Evolutionary conservation across 768 basidiomycete genomes (phyloP), one percentile per base, ranked within the genome.

Genomic region (Macrolepiota fuliginosa): DNA sequence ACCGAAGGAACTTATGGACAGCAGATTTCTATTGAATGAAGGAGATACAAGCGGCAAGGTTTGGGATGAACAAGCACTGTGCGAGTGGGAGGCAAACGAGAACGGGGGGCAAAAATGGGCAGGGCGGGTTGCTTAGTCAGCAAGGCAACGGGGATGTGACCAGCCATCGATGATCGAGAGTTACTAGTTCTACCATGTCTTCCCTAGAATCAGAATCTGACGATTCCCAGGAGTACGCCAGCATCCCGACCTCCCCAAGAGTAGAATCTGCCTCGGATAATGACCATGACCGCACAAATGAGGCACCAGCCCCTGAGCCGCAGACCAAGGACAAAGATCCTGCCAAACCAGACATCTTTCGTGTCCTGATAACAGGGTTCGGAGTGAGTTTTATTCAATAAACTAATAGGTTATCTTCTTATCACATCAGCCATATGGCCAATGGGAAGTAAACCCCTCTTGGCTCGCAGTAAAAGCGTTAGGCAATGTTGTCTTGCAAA

Each of bases 401-500:
- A 12, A 24, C 42, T 6, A 11, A 11, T 17, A 39, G 49, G 66
- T 67, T 70, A 32, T 55, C 42, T 50, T 35, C 56, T 54, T 52
- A 62, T 50, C 64, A 68, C 63, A 54, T 63, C 67, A 87, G 84
- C 85, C 87, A 27, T 87, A 85, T 70, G 71, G 77, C 54, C 80
- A 82, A 19, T 82, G 81, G 66, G 67, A 74, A 54, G 78, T 79
- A 58, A 90, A 90, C 67, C 89, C 89, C 1, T 90, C 89, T 22
- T 90, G 89, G 89, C 77, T 87, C 6, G 88, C 88, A 36, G 87
- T 86, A 11, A 75, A 81, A 63, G 78, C 84, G 10, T 76, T 91
- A 22, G 85, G 89, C 66, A 83, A 89, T 69, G 73, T 76, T 45
- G 66, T 83, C 61, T 72, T 89, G 9, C 73, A 70, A 25, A 72